Conservation (phyloP, 2,329 filamentous ascomycete species). For the Talaromyces sp. region DNA sequence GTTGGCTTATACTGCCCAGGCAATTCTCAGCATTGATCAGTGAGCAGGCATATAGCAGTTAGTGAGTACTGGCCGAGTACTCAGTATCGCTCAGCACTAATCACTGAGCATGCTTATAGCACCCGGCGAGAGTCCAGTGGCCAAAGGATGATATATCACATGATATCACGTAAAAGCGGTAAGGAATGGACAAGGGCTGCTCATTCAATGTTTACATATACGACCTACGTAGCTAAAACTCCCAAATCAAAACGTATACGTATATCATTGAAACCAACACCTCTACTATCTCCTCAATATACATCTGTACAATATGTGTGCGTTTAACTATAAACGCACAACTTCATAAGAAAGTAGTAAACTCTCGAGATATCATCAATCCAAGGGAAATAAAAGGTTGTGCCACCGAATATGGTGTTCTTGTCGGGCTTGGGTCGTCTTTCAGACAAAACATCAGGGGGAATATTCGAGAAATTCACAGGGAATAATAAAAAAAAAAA, state of each 20-base stretch:
- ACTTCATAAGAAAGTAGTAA: slow-evolving; percentile 1
- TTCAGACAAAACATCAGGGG: slow-evolving; percentile 12
- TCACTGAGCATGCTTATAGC: too few species aligned
- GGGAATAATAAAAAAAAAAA: slow-evolving; percentile 14
- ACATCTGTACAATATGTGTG: slow-evolving; percentile 8
- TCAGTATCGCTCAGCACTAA: too few species aligned
- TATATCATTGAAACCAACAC: slow-evolving; percentile 11
- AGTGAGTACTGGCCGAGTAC: too few species aligned
- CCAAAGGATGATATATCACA: too few species aligned
- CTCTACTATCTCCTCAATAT: slow-evolving; percentile 3
- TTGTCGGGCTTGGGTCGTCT: background rate
- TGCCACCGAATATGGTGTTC: background rate
- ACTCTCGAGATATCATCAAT: slow-evolving; percentile 5
- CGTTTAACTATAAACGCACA: background rate
- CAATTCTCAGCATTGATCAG: too few species aligned
- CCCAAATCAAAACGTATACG: slow-evolving; percentile 12
- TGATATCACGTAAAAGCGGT: too few species aligned
- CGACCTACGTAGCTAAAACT: too few species aligned
- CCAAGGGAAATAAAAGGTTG: background rate
- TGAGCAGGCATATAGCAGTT: too few species aligned
- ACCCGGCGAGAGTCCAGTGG: too few species aligned
- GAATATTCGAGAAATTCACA: slow-evolving; percentile 13
- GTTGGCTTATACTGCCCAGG: too few species aligned
- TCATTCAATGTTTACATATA: too few species aligned
- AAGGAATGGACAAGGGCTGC: too few species aligned